Evolutionary conservation across 1,284 basidiomycete genomes (phyloP), one percentile per base, ranked within the genome.

Genomic region (Irpex sp.): DNA sequence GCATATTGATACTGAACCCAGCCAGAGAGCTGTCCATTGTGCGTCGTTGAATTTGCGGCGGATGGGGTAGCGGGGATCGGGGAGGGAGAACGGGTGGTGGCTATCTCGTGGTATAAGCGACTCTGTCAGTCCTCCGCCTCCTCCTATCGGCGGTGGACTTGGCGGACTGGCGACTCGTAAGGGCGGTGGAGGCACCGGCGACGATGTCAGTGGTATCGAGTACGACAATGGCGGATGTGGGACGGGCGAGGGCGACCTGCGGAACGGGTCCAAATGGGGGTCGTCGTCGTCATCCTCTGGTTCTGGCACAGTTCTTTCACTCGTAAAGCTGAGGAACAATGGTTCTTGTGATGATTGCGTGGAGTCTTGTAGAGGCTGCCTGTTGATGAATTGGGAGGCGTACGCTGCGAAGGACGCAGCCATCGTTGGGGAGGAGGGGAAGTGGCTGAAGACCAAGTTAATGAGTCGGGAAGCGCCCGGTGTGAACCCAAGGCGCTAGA

Each of bases 291-390:
- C 84, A 31, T 85, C 85, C 59, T 82, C 80, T 9, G 86, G 89
- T 64, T 82, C 80, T 8, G 86, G 88, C 64, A 81, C 88, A 64
- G 86, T 81, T 6, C 31, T 6, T 75, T 90, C 87, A 68, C 88
- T 89, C 56, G 87, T 87, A 74, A 92, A 92, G 15, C 89, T 91
- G 80, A 88, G 92, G 80, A 92, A 92, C 73, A 92, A 83, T 63
- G 90, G 89, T 73, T 91, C 89, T 38, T 85, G 86, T 52, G 87
- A 85, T n/a, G 81, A 78, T 70, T 80, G 76, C 74, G 77, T 81
- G 36, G 77, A 70, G 71, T 74, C 68, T 62, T 73, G 73, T 68
- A 78, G 77, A 66, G 80, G 79, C 65, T 83, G 82, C 66, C 80
- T 78, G 66, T 78, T 85, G 68, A 88, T 76, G 69, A 86, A 88